phyloP scores from a whole-genome alignment of 2,329 filamentous ascomycete genomes.

The Rachicladosporium sp. region DNA sequence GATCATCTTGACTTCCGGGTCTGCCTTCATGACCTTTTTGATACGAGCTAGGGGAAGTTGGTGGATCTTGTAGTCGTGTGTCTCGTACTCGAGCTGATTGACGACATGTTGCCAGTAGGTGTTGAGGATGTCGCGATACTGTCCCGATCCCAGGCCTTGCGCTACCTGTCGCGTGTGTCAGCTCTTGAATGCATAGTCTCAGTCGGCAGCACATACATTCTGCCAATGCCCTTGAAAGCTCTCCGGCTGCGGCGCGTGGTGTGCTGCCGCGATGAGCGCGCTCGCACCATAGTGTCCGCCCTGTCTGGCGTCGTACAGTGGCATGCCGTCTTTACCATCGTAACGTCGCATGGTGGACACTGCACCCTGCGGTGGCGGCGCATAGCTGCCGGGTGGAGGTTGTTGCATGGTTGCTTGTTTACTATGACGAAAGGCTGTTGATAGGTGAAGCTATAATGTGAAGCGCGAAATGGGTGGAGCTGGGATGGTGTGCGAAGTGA shows the following conservation, averaged over 20 bases:
- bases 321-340: constrained; percentile 38
- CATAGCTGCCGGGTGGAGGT: background rate
- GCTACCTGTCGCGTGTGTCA: constrained; percentile 53
- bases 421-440: background rate
- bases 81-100: constrained; percentile 84
- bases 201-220: constrained; percentile 50
- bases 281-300: constrained; percentile 38
- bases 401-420: background rate
- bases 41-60: constrained; percentile 91
- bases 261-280: constrained; percentile 67
- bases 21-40: constrained; percentile 99
- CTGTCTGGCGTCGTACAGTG: constrained; percentile 33
- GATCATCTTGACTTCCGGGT: constrained; percentile 99
- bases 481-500: no score
- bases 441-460: no score
- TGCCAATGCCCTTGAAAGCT: constrained; percentile 91
- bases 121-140: constrained; percentile 92
- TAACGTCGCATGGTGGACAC: constrained; percentile 30
- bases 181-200: background rate
- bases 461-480: no score
- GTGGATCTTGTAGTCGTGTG: constrained; percentile 96
- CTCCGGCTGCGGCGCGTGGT: constrained; percentile 77
- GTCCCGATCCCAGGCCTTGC: constrained; percentile 71
- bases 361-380: constrained; percentile 14
- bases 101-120: constrained; percentile 99